Conservation (phyloP, 495 filamentous ascomycete genomes). For the Xylaria castorea region DNA sequence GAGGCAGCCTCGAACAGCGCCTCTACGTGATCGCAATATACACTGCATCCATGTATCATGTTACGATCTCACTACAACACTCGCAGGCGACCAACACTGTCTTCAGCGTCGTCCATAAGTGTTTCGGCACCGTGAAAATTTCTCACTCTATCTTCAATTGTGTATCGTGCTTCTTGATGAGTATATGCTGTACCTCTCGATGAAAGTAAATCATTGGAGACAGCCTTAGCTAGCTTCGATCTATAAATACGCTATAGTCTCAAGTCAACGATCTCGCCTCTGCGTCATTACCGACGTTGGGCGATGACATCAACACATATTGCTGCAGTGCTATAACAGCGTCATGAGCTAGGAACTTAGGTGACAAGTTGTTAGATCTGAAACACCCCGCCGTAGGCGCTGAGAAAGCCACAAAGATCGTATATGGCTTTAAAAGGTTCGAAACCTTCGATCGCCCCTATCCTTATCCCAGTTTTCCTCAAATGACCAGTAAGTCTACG, state of each 20-base stretch:
- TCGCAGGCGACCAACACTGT: not conserved
- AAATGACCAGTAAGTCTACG: not conserved
- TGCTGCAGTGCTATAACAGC: slow-evolving; percentile 7
- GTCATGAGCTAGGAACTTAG: slow-evolving; percentile 3
- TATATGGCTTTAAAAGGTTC: not conserved
- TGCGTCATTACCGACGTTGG: not conserved
- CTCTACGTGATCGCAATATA: slow-evolving; percentile 5
- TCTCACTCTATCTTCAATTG: too few relatives aligned
- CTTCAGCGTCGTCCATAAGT: not conserved
- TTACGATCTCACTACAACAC: slow-evolving; percentile 4
- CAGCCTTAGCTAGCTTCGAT: slow-evolving; percentile 3
- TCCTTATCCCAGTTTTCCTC: not conserved
- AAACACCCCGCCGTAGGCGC: not conserved
- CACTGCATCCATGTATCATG: slow-evolving; percentile 5
- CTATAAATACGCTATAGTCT: not conserved
- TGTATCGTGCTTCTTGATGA: not conserved
- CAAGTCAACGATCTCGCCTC: not conserved
- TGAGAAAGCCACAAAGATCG: not conserved
- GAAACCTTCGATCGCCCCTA: not conserved
- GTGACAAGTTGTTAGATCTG: not conserved
- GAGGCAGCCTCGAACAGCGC: not conserved
- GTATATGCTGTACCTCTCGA: not conserved
- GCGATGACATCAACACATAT: slow-evolving; percentile 3
- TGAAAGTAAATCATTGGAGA: slow-evolving; percentile 10
- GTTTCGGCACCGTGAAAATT: not conserved